phyloP scores from a whole-genome alignment of 2,329 filamentous ascomycete genomes.

The Phialocephala subalpina region DNA sequence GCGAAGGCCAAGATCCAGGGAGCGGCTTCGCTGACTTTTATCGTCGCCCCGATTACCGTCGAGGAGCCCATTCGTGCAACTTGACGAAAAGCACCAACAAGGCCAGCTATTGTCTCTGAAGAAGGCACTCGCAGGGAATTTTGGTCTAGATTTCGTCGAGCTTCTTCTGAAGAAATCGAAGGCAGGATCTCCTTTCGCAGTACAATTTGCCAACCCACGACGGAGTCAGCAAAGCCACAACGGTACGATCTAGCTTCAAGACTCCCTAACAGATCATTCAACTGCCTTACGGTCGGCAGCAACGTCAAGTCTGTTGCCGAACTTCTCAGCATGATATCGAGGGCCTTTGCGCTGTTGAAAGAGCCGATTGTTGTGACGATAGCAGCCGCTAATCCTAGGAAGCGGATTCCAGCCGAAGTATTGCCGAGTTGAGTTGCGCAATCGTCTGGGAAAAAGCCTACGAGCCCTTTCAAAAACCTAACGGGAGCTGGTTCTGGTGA shows the following conservation, averaged over 20 bases:
- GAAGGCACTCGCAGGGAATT: too few relatives aligned
- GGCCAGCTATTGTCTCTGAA: not conserved
- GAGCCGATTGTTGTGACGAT: not conserved
- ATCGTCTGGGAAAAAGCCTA: not conserved
- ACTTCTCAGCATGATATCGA: not conserved
- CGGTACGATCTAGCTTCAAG: not conserved
- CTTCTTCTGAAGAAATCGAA: not conserved
- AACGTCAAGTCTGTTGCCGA: not conserved
- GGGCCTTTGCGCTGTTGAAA: not conserved
- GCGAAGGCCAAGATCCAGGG: slow-evolving; percentile 1
- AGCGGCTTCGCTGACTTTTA: not conserved
- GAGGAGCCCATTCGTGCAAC: not conserved
- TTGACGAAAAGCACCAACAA: not conserved
- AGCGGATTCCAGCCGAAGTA: not conserved
- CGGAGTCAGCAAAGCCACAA: not conserved
- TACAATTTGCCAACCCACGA: not conserved
- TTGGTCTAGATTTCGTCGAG: too few relatives aligned
- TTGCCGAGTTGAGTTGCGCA: not conserved
- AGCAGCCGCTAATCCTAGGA: not conserved
- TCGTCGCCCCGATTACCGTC: not conserved
- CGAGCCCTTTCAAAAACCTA: not conserved
- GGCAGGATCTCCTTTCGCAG: not conserved
- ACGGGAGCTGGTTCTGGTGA: not conserved
- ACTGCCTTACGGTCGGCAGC: not conserved
- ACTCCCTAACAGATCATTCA: not conserved